Conservation (phyloP, 345 rosid species). For the Conringia planisiliqua region DNA sequence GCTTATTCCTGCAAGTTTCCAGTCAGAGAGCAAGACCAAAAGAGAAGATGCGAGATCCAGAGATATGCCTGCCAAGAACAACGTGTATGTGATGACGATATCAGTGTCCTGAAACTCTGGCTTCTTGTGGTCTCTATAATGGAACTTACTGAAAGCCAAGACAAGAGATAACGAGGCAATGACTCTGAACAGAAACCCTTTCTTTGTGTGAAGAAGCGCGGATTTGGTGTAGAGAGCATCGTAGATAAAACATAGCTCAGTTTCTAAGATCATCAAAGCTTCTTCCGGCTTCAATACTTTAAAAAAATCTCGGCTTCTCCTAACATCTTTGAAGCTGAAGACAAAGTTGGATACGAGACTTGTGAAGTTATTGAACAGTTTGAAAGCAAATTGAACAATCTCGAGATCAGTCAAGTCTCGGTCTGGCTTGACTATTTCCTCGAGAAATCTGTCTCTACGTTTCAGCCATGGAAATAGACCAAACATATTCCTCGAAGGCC, state of each 20-base stretch:
- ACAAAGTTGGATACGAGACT: neutral
- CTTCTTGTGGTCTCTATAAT: neutral
- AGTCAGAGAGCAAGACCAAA: neutral
- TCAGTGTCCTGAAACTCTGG: neutral
- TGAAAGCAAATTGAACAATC: neutral
- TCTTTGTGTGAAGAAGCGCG: neutral
- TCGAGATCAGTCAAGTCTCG: neutral
- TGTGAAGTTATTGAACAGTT: neutral
- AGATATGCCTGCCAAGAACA: neutral
- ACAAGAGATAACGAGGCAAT: neutral
- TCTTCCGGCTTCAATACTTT: neutral
- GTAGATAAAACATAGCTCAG: constrained; percentile 37
- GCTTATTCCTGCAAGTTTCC: neutral
- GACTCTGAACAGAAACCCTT: constrained; percentile 5
- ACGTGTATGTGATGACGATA: neutral
- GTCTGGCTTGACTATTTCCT: neutral
- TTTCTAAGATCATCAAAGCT: constrained; percentile 28
- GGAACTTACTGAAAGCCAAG: neutral
- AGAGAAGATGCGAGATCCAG: neutral
- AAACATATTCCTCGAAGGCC: constrained; percentile 19
- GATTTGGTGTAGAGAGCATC: constrained; percentile 35
- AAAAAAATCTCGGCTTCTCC: constrained; percentile 5
- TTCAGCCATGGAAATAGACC: neutral
- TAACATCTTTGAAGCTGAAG: constrained; percentile 1
- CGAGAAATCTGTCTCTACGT: neutral